Base-by-base conservation (phyloP, 2,329 filamentous ascomycete genomes). In the Exophiala viscosa region DNA sequence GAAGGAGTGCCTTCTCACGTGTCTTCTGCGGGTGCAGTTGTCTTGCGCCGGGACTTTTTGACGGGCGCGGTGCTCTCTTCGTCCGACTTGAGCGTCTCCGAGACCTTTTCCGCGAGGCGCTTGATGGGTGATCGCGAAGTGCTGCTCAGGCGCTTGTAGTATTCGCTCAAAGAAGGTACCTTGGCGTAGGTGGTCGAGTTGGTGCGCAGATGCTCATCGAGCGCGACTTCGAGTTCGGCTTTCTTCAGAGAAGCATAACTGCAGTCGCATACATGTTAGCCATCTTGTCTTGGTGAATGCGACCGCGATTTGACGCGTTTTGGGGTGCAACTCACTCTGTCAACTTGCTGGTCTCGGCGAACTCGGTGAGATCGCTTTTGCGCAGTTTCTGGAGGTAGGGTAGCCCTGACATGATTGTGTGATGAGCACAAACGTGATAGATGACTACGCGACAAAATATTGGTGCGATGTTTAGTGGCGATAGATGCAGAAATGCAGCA, bases 361-460 rank as follows among this genome's bases (percentile, higher is more conserved):
- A 77, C 58, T 88, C 85, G 63, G 83, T 70, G 51, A 96, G 81
- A 60, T 92, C 88, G 63, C 78, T 79, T 79, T 95, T 95, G 76
- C 87, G 86, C 79, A 93, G 87, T 69, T 81, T 80, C 70, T 85
- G 81, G 68, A 96, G 79, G 83, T 87, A 95, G 63, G 83, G 82
- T 62, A 73, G 74, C 63, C 73, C 73, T 57, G 83, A 83, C 84
- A 88, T 88, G 64, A 68, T 79, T 64, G 31, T 17, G 20, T 33
- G 31, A n/a, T 15, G 63, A 41, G 48, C 41, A 42, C 18, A 42
- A 18, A 42, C n/a, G 20, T 13, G 11, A n/a, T 9, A n/a, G 11
- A 42, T 23, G 17, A 20, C 20, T 18, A 5, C 40, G 20, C 40
- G 40, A 42, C 40, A 42, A 42, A 23, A 50, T 40, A 14, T 32